Evolutionary conservation across 805 yeast genomes (phyloP).

Genomic region (Candida methanosorbosa): DNA sequence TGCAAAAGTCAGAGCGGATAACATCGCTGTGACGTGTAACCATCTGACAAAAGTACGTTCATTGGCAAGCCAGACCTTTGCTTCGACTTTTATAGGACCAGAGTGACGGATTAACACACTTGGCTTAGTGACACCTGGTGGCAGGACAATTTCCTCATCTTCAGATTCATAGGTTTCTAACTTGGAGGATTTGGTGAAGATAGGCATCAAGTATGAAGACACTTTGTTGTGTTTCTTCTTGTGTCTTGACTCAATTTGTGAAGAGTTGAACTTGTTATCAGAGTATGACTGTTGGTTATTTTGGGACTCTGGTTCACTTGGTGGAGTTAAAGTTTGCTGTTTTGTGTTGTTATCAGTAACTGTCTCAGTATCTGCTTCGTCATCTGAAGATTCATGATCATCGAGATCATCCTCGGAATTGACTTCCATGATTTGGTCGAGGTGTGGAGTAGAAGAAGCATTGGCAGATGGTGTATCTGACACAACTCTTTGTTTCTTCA

Average conservation of each 20-base stretch:
- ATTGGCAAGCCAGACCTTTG: slow-evolving; percentile 97
- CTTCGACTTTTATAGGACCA: slow-evolving; percentile 90
- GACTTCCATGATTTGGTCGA: slow-evolving; percentile 24
- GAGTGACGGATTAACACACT: slow-evolving; percentile 70
- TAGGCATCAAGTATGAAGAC: slow-evolving; percentile 20
- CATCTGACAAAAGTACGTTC: slow-evolving; percentile 96
- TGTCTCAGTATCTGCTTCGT: slow-evolving; percentile 6
- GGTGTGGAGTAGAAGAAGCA: slow-evolving; percentile 16
- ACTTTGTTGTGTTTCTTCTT: slow-evolving; percentile 9
- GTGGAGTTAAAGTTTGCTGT: neutral
- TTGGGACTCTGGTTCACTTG: neutral
- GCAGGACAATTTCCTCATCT: slow-evolving; percentile 78
- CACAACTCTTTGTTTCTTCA: slow-evolving; percentile 32
- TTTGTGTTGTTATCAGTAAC: neutral
- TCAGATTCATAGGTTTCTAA: slow-evolving; percentile 55
- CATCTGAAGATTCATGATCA: slow-evolving; percentile 47
- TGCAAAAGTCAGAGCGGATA: slow-evolving; percentile 79
- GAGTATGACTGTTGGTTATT: neutral
- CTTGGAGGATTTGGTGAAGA: slow-evolving; percentile 22
- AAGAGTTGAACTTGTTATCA: neutral
- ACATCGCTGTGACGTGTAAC: slow-evolving; percentile 81
- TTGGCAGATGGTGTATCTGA: slow-evolving; percentile 27
- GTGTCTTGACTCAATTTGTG: neutral
- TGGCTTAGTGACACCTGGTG: slow-evolving; percentile 86
- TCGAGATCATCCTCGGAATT: slow-evolving; percentile 33